Conservation (phyloP, 176 grass and related monocot species). For the Phoenix dactylifera region DNA sequence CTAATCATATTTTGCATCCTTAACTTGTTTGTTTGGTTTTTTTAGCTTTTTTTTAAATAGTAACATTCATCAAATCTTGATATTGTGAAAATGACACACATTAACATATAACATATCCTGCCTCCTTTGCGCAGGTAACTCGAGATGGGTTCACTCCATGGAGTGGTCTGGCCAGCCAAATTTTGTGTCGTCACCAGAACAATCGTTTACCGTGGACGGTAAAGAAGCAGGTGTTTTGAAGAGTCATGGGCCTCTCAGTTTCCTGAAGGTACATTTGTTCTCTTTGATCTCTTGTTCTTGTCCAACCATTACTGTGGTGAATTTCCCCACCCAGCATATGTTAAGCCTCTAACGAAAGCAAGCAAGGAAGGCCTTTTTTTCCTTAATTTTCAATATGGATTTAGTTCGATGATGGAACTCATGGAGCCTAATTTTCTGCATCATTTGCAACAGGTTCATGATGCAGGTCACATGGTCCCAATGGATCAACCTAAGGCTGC, state of each 20-base stretch:
- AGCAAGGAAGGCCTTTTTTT: not conserved
- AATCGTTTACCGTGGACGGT: conserved; percentile 50
- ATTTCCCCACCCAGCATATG: not conserved
- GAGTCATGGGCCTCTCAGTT: conserved; percentile 69
- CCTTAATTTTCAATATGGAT: not conserved
- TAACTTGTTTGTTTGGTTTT: not conserved
- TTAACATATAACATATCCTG: not conserved
- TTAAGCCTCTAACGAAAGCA: not conserved
- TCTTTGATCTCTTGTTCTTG: not conserved
- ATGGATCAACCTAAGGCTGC: conserved; percentile 93
- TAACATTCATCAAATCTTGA: not conserved
- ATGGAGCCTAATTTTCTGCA: not conserved
- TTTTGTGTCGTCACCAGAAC: conserved; percentile 53
- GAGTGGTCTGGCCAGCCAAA: conserved; percentile 73
- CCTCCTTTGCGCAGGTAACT: conserved; percentile 48
- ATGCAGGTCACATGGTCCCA: conserved; percentile 91
- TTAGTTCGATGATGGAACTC: too few species aligned
- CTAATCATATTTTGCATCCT: not conserved
- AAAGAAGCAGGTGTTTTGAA: conserved; percentile 73
- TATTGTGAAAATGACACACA: not conserved
- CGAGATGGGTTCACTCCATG: conserved; percentile 94
- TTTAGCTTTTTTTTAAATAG: not conserved
- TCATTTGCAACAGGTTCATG: conserved; percentile 54
- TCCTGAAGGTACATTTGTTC: conserved; percentile 62
- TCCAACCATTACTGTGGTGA: not conserved